Evolutionary conservation across 768 basidiomycete genomes (phyloP), one percentile per base, ranked within the genome.

Genomic region (Agrocybe praecox): DNA sequence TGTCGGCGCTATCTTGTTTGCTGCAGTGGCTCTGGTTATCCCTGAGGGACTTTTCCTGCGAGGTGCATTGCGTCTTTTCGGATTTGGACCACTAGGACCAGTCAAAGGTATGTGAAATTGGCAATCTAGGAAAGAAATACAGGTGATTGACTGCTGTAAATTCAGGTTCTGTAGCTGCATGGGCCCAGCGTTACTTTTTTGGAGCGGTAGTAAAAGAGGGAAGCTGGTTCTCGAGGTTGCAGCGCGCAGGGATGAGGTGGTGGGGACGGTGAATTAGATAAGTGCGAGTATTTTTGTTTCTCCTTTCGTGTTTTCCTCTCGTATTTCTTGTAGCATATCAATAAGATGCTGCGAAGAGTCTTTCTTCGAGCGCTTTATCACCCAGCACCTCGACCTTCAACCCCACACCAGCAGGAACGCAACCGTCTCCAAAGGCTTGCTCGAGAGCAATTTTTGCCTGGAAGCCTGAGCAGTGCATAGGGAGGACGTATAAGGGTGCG

Each of bases 381-480:
- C 86, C 86, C 5, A 71, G 62, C 34, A 93, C 65, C 5, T 85
- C 77, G 4, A 92, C 79, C 59, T 78, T 85, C 21, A 86, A 78
- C 14, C 92, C 92, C 2, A 87, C 86, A 6, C 90, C 90, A 3
- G 85, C 88, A 0, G 92, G 89, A 12, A 94, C 90, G 62, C 87
- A 87, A 1, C 85, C 85, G 51, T 89, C 83, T 19, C 91, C 92
- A 17, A 95, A 76, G 2, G 81, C 89, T 6, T 71, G 69, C 65
- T 86, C 85, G 62, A 94, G 70, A 1, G 86, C 89, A 8, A 90
- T 67, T 69, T 94, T 92, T 33, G 82, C 81, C n/a, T 80, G 77
- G 65, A 93, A 90, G 4, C 92, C 92, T 2, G 89, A 84, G 63
- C 92, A 94, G 67, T 94, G 93, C 85, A 94, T 89, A 0, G 92